Percentiles rank a stretch among this genome's conserved stretches.
phyloP scores from a whole-genome alignment of 2,329 filamentous ascomycete species.

The Sporothrix schenckii region DNA sequence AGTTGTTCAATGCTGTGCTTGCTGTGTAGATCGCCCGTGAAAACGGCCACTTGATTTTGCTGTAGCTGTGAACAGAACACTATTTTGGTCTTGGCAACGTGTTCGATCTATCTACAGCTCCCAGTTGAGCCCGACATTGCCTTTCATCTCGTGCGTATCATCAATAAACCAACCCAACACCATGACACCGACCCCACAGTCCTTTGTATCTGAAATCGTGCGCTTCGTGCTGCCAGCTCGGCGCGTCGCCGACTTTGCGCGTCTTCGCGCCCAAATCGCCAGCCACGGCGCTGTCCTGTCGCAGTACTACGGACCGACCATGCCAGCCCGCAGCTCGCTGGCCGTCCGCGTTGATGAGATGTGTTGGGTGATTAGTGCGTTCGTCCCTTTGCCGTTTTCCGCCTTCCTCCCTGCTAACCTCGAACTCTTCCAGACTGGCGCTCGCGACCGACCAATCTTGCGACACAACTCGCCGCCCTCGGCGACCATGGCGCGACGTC shows the following conservation, averaged over 20 bases:
- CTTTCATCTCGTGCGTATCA: no score
- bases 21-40: no score
- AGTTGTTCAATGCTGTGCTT: no score
- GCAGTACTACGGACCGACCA: conserved; percentile 4
- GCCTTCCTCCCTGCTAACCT: neutral
- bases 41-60: no score
- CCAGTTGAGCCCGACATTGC: no score
- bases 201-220: neutral
- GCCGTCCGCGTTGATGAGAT: neutral
- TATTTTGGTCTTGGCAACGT: no score
- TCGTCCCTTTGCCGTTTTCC: neutral
- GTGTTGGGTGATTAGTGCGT: conserved; percentile 3
- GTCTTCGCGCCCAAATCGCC: neutral
- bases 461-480: neutral
- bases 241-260: neutral
- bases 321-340: neutral
- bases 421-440: neutral
- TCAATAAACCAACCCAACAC: no score
- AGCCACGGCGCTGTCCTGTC: neutral
- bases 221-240: neutral
- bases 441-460: neutral
- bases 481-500: neutral
- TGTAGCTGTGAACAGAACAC: no score
- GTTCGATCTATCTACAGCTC: no score
- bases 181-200: neutral